Percentiles rank a stretch among this genome's conserved stretches.
These are phyloP conservation scores for Cryptococcus sp. DNA, from an alignment of 1,284 basidiomycete species.

Conservation along the genomic window DNA sequence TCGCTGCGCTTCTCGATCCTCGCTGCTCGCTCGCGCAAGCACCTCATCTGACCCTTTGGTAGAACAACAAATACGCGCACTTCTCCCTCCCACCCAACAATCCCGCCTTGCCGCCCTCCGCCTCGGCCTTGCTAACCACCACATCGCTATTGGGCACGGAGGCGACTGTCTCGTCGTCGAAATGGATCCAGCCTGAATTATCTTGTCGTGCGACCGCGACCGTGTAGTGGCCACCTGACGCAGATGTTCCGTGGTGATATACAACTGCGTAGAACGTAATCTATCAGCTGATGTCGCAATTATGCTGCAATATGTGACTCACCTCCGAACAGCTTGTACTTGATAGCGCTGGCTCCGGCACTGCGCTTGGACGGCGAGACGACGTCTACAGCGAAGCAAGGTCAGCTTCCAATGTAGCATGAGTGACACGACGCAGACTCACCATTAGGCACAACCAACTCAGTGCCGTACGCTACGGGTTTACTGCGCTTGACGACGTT, in stretches of 20 bases:
- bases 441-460: constrained; percentile 74
- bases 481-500: constrained; percentile 79
- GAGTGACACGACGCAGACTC: no score
- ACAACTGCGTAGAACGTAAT: constrained; percentile 60
- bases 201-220: constrained; percentile 80
- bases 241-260: constrained; percentile 91
- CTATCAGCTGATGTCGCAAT: constrained; percentile 3
- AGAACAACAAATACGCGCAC: constrained; percentile 85
- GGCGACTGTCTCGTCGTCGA: constrained; percentile 88
- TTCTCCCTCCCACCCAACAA: constrained; percentile 52
- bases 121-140: constrained; percentile 59
- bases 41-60: constrained; percentile 55
- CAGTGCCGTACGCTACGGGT: constrained; percentile 73
- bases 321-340: constrained; percentile 88
- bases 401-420: no score
- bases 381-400: constrained; percentile 59
- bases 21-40: no score
- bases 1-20: no score
- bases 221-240: constrained; percentile 94
- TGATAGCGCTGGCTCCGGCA: constrained; percentile 55
- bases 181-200: constrained; percentile 75
- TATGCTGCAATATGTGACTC: constrained; percentile 37
- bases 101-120: constrained; percentile 61
- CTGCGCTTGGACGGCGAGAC: constrained; percentile 63
- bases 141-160: constrained; percentile 72